These are phyloP conservation scores for Balakata baccata DNA, from an alignment of 345 rosid genomes.

Conservation along the genomic window DNA sequence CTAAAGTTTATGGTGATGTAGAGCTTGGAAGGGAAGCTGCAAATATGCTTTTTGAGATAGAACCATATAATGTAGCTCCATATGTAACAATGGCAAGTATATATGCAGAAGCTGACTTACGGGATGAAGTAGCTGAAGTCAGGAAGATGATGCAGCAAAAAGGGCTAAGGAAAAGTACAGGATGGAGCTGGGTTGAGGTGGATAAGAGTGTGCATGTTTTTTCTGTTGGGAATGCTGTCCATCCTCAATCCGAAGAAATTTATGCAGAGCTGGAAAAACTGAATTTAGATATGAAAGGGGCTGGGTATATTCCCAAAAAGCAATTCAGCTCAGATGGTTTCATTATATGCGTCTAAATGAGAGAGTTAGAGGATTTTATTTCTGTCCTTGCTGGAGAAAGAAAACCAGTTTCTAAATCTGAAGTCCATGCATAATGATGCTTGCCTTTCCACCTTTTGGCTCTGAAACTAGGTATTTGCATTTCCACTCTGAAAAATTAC, in stretches of 20 bases:
- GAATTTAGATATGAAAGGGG: constrained; percentile 17
- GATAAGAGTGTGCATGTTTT: constrained; percentile 20
- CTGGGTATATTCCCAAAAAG: background rate
- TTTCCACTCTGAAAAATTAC: background rate
- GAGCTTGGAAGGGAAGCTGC: constrained; percentile 28
- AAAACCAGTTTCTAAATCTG: background rate
- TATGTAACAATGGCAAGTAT: constrained; percentile 24
- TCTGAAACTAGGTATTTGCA: no score
- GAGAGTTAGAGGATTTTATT: background rate
- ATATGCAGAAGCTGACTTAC: constrained; percentile 19
- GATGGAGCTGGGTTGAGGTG: constrained; percentile 28
- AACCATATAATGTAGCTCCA: constrained; percentile 14
- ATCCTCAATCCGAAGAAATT: constrained; percentile 10
- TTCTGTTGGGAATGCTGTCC: constrained; percentile 13
- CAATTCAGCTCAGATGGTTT: background rate
- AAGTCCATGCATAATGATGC: background rate
- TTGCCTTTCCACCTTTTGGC: no score
- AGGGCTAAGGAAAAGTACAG: constrained; percentile 23
- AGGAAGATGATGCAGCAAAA: constrained; percentile 25
- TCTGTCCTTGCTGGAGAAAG: background rate
- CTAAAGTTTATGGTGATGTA: constrained; percentile 20
- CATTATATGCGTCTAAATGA: background rate
- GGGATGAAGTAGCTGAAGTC: constrained; percentile 22
- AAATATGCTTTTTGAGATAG: constrained; percentile 17
- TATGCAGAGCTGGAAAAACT: constrained; percentile 20